Conservation (phyloP, 495 filamentous ascomycete genomes). For the Lophiotrema nucula region DNA sequence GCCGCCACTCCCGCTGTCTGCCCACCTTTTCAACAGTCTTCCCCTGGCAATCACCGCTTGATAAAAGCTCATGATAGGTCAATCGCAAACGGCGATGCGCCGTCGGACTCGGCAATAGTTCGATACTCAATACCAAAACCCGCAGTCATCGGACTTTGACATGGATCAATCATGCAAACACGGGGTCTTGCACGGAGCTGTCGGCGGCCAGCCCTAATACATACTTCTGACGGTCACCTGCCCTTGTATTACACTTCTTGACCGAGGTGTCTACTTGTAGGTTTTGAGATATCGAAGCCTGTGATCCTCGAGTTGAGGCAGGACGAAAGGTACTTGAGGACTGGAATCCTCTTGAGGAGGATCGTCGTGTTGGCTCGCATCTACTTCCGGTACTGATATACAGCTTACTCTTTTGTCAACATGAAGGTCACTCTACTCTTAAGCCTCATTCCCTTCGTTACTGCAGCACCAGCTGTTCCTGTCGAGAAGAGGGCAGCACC, state of each 20-base stretch:
- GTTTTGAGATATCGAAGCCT: too few relatives aligned
- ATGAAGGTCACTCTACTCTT: constrained; percentile 27
- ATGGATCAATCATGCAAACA: not conserved
- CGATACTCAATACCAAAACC: constrained; percentile 1
- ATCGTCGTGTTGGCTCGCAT: too few relatives aligned
- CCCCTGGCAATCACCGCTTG: constrained; percentile 11
- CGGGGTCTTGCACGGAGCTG: not conserved
- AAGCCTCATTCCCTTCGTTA: constrained; percentile 15
- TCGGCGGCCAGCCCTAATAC: too few relatives aligned
- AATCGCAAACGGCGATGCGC: not conserved
- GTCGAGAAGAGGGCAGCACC: constrained; percentile 27
- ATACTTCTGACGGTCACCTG: too few relatives aligned
- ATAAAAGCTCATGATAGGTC: not conserved
- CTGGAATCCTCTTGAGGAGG: too few relatives aligned
- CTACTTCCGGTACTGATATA: too few relatives aligned
- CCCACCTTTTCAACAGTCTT: not conserved
- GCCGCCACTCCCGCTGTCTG: constrained; percentile 6
- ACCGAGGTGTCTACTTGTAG: too few relatives aligned
- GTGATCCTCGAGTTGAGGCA: too few relatives aligned
- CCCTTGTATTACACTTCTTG: too few relatives aligned
- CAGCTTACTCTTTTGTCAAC: not conserved
- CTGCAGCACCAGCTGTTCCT: constrained; percentile 24
- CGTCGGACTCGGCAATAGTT: not conserved
- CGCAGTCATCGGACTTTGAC: constrained; percentile 2
- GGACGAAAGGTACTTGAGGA: too few relatives aligned